Percentiles rank a stretch among this genome's conserved stretches.
These are phyloP conservation scores for Fusarium cicatricum DNA, from an alignment of 2,329 filamentous ascomycete genomes.

Conservation along the genomic window DNA sequence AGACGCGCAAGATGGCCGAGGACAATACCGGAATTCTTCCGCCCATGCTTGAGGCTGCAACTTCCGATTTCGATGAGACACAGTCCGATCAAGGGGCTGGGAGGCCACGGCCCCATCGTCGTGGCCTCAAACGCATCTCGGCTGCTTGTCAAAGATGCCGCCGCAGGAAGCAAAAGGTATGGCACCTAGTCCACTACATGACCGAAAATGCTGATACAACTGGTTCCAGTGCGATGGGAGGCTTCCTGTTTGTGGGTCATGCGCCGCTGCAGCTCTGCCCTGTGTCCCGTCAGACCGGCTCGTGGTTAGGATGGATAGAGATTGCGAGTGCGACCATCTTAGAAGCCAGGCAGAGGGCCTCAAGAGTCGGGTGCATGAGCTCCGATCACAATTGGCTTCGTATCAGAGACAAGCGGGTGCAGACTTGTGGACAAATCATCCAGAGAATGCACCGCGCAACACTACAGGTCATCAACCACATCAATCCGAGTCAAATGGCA, in stretches of 20 bases:
- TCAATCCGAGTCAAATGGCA: slow-evolving; percentile 6
- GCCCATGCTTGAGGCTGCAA: slow-evolving; percentile 8
- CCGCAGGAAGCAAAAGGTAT: slow-evolving; percentile 35
- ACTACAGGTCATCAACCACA: slow-evolving; percentile 7
- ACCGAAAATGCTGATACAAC: neutral
- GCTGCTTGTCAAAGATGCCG: slow-evolving; percentile 36
- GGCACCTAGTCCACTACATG: neutral
- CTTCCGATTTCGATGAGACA: slow-evolving; percentile 6
- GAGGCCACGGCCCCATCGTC: slow-evolving; percentile 17
- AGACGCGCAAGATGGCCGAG: no score
- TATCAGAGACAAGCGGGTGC: slow-evolving; percentile 2
- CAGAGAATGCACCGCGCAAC: neutral
- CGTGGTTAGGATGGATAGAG: slow-evolving; percentile 25
- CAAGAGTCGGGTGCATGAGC: slow-evolving; percentile 20
- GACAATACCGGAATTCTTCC: slow-evolving; percentile 14
- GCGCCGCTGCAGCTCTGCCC: slow-evolving; percentile 19
- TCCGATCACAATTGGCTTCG: slow-evolving; percentile 23
- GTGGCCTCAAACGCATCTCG: slow-evolving; percentile 31
- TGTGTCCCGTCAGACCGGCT: slow-evolving; percentile 38
- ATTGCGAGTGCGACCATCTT: slow-evolving; percentile 34
- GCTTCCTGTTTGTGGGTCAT: slow-evolving; percentile 33
- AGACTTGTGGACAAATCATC: neutral
- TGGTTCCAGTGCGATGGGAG: slow-evolving; percentile 30
- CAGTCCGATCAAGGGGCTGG: slow-evolving; percentile 20
- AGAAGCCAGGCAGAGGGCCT: slow-evolving; percentile 27